These are phyloP conservation scores for barrel medic (Medicago truncatula) DNA, from an alignment of 306 rosid species.

Conservation along the genomic window DNA sequence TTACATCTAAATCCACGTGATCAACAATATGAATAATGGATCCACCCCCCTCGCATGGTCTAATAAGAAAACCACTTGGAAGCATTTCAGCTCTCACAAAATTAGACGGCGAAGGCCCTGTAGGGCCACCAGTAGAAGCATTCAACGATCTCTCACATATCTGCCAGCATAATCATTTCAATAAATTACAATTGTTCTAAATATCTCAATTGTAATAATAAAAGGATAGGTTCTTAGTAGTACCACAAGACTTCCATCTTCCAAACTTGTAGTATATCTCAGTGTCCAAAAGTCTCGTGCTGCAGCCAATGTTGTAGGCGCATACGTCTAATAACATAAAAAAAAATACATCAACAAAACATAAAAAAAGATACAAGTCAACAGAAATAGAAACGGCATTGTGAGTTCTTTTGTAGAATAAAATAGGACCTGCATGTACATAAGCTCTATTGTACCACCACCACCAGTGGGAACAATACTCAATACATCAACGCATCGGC, in stretches of 20 bases:
- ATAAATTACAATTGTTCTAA: slow-evolving; percentile 11
- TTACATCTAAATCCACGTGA: slow-evolving; percentile 89
- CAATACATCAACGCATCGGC: slow-evolving; percentile 81
- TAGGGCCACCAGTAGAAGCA: slow-evolving; percentile 82
- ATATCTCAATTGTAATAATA: background rate
- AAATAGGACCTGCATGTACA: slow-evolving; percentile 82
- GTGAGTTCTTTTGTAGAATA: background rate
- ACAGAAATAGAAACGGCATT: background rate
- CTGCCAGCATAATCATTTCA: slow-evolving; percentile 48
- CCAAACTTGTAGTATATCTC: slow-evolving; percentile 84
- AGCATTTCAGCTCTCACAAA: slow-evolving; percentile 92
- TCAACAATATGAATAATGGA: slow-evolving; percentile 95
- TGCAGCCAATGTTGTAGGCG: slow-evolving; percentile 95
- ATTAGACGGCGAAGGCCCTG: slow-evolving; percentile 77
- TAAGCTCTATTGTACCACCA: slow-evolving; percentile 92
- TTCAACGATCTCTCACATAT: slow-evolving; percentile 93
- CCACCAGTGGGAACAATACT: slow-evolving; percentile 81
- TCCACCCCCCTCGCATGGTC: slow-evolving; percentile 98
- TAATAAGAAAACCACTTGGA: slow-evolving; percentile 89
- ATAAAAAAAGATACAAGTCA: background rate
- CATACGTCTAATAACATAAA: slow-evolving; percentile 67
- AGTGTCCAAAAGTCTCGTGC: slow-evolving; percentile 97
- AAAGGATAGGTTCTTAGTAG: background rate
- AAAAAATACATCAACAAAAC: background rate
- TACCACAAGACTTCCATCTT: slow-evolving; percentile 99